These are phyloP conservation scores for Millerago galiae DNA, from an alignment of 805 yeast species.

Conservation along the genomic window DNA sequence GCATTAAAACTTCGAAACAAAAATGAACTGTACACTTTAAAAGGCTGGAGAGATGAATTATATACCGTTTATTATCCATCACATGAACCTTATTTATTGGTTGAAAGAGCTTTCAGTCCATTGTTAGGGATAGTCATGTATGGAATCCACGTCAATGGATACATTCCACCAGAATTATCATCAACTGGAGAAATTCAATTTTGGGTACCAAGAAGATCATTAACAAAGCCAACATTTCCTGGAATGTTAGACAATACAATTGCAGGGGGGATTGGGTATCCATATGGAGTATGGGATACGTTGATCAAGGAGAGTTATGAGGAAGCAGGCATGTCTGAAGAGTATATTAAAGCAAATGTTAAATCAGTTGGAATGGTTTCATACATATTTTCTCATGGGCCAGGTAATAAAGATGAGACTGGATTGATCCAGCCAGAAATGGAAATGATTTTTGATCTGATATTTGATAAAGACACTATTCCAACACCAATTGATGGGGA, in stretches of 20 bases:
- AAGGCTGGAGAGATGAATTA: conserved; percentile 84
- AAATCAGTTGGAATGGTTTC: conserved; percentile 59
- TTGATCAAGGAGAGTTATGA: conserved; percentile 81
- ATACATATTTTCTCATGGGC: conserved; percentile 46
- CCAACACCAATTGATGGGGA: conserved; percentile 71
- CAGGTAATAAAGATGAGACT: conserved; percentile 31
- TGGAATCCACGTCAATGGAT: conserved; percentile 88
- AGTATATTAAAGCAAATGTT: conserved; percentile 40
- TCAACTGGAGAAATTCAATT: conserved; percentile 38
- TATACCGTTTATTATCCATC: conserved; percentile 63
- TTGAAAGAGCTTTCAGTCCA: conserved; percentile 80
- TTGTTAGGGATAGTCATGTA: conserved; percentile 82
- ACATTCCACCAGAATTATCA: conserved; percentile 39
- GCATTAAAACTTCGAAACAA: conserved; percentile 36
- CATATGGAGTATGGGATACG: conserved; percentile 69
- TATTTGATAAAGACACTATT: conserved; percentile 34
- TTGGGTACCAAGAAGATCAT: conserved; percentile 85
- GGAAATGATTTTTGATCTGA: conserved; percentile 72
- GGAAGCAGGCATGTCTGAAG: conserved; percentile 73
- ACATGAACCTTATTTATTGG: conserved; percentile 49
- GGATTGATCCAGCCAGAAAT: conserved; percentile 85
- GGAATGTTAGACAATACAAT: conserved; percentile 88
- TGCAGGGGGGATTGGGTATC: conserved; percentile 91
- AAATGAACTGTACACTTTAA: conserved; percentile 32
- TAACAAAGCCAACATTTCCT: conserved; percentile 80